These are phyloP conservation scores for Arabidopsis arenosa DNA, from an alignment of 345 rosid genomes.

Conservation along the genomic window DNA sequence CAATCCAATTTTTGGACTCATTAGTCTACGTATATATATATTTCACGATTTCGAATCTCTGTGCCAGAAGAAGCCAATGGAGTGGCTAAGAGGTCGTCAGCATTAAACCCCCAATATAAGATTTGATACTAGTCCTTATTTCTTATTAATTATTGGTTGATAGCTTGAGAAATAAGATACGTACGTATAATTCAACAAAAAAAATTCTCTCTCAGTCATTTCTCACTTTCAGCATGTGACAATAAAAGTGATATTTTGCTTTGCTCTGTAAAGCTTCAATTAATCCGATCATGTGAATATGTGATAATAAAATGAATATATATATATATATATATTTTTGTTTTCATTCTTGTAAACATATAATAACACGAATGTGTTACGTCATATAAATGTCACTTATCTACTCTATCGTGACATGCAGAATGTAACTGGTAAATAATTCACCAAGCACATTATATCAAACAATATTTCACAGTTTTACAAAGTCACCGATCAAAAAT, in stretches of 20 bases:
- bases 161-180: conserved; percentile 24
- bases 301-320: conserved; percentile 6
- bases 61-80: conserved; percentile 1
- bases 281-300: neutral
- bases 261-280: conserved; percentile 12
- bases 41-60: neutral
- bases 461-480: neutral
- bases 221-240: conserved; percentile 23
- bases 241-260: conserved; percentile 23
- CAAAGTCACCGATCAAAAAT: neutral
- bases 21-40: neutral
- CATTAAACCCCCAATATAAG: neutral
- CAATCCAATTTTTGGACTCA: neutral
- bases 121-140: neutral
- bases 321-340: too few relatives aligned
- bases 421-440: neutral
- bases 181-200: conserved; percentile 23
- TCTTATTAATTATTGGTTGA: too few relatives aligned
- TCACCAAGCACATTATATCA: neutral
- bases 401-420: neutral
- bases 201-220: neutral
- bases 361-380: neutral
- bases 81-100: neutral
- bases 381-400: conserved; percentile 18
- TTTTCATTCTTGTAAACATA: neutral